phyloP scores from a whole-genome alignment of 1,284 basidiomycete genomes.

The Boletus hoseneyae region DNA sequence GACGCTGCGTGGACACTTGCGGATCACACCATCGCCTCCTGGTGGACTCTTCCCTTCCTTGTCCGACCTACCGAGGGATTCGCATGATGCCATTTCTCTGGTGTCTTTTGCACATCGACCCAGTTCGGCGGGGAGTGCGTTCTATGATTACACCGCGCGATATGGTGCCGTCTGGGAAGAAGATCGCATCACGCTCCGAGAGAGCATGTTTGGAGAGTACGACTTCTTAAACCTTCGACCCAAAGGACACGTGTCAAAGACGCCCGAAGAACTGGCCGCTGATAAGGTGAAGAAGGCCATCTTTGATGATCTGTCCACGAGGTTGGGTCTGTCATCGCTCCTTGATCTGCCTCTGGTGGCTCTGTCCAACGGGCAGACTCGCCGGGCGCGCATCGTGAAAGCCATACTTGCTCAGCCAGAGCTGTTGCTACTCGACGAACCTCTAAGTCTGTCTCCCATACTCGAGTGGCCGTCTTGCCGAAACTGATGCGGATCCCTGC shows the following conservation, averaged over 20 bases:
- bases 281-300: conserved; percentile 27
- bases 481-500: conserved; percentile 6
- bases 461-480: not conserved
- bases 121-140: conserved; percentile 60
- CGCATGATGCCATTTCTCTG: conserved; percentile 52
- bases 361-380: conserved; percentile 89
- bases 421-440: conserved; percentile 82
- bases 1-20: conserved; percentile 68
- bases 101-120: conserved; percentile 74
- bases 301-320: conserved; percentile 50
- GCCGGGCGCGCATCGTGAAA: conserved; percentile 80
- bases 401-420: conserved; percentile 71
- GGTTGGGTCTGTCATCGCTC: conserved; percentile 56
- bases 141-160: conserved; percentile 88
- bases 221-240: conserved; percentile 33
- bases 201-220: conserved; percentile 63
- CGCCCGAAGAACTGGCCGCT: conserved; percentile 16
- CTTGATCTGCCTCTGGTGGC: conserved; percentile 82
- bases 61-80: conserved; percentile 38
- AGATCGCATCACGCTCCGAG: conserved; percentile 68
- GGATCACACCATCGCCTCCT: conserved; percentile 58
- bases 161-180: conserved; percentile 86
- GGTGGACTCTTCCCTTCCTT: conserved; percentile 75
- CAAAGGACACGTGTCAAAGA: conserved; percentile 21
- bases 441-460: conserved; percentile 52